Evolutionary conservation across 192 early-diverging fungal genomes (phyloP).

Genomic region (Radiomyces spectabilis): DNA sequence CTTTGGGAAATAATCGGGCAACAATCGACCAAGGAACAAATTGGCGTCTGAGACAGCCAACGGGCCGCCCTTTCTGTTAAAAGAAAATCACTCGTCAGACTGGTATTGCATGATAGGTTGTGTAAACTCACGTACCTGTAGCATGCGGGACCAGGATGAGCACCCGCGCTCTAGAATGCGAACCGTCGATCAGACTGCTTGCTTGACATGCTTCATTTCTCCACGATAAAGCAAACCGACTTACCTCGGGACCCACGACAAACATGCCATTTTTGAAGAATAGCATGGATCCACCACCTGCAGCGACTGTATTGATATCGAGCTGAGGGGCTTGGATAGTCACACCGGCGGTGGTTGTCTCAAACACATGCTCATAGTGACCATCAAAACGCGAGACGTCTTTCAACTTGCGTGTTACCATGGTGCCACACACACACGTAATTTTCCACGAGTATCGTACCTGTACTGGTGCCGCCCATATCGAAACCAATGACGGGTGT

Average conservation of each 20-base stretch:
- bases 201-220: too few species aligned
- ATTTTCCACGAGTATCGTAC: conserved; percentile 3
- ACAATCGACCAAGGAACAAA: conserved; percentile 77
- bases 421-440: too few species aligned
- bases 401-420: conserved; percentile 29
- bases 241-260: conserved; percentile 80
- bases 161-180: conserved; percentile 79
- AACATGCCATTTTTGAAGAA: conserved; percentile 93
- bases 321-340: conserved; percentile 94
- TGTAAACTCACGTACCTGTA: too few species aligned
- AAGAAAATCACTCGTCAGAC: neutral
- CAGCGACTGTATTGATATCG: conserved; percentile 94
- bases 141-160: conserved; percentile 94
- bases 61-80: conserved; percentile 76
- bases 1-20: conserved; percentile 82
- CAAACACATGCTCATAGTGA: conserved; percentile 87
- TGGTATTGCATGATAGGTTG: too few species aligned
- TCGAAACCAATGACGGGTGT: conserved; percentile 90
- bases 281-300: conserved; percentile 89
- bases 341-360: conserved; percentile 86
- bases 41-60: conserved; percentile 95
- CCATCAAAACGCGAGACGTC: conserved; percentile 93
- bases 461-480: conserved; percentile 86
- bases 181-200: too few species aligned
- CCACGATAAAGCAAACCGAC: neutral